Conservation (phyloP, 2,329 filamentous ascomycete species). For the Paracorniculantispora psalliotae region DNA sequence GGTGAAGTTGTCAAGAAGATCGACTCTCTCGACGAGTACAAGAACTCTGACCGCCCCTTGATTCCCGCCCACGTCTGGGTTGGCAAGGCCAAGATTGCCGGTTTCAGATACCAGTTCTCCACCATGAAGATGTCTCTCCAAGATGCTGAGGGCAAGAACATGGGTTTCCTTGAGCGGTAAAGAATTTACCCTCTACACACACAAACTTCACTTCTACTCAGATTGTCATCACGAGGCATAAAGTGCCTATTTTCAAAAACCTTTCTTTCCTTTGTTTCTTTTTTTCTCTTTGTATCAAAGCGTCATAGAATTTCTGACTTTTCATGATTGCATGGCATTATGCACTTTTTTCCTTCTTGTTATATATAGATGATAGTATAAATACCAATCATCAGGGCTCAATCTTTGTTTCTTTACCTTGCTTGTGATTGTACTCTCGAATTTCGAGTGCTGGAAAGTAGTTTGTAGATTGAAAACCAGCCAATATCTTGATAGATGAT, state of each 20-base stretch:
- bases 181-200: background rate
- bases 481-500: too few relatives aligned
- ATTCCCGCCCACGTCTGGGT: slow-evolving; percentile 14
- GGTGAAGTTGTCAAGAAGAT: slow-evolving; percentile 13
- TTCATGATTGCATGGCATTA: slow-evolving; percentile 14
- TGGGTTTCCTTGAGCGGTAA: slow-evolving; percentile 14
- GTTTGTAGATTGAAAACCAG: too few relatives aligned
- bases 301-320: slow-evolving; percentile 15
- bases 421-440: background rate
- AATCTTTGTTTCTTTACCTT: background rate
- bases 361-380: slow-evolving; percentile 13
- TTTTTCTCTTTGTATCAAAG: slow-evolving; percentile 13
- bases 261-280: slow-evolving; percentile 5
- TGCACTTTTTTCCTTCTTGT: slow-evolving; percentile 12
- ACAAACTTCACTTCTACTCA: slow-evolving; percentile 5
- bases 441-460: background rate
- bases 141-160: slow-evolving; percentile 13
- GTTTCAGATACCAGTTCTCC: slow-evolving; percentile 14
- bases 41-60: slow-evolving; percentile 9
- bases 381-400: slow-evolving; percentile 15
- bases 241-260: background rate
- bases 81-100: slow-evolving; percentile 14
- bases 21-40: slow-evolving; percentile 12
- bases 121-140: slow-evolving; percentile 14
- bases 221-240: slow-evolving; percentile 9